Base-by-base conservation (phyloP, 2,329 filamentous ascomycete species). In the Venturia oleaginea region DNA sequence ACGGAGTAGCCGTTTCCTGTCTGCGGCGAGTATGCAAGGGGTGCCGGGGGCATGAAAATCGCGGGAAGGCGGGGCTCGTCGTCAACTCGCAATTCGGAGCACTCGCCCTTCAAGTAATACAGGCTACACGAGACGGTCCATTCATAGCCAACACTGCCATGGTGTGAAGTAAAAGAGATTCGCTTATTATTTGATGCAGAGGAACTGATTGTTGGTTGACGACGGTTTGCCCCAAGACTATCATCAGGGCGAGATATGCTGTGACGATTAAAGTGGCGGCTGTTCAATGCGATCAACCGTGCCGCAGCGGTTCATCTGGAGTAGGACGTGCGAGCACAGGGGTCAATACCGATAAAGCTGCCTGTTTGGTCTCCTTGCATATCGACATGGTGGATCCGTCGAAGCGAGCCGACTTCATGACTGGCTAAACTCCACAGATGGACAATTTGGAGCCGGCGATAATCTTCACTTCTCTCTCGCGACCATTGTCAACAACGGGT, bases 351-450 rank as follows among this genome's bases (percentile, higher is more conserved):
- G 51, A 55, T 55, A 55, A 32, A 27, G 17, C 34, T 55, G 51
- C 51, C 51, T 55, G 27, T 32, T 34, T 34, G 51, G 51, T 34
- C 51, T 55, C 27, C 51, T 55, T 55, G 51, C 51, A 55, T 55
- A 30, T 30, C 15, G 13, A 11, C 27, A 55, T 1, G 51, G 24
- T 55, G 27, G 15, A 34, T 34, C 34, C 27, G 51, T 32, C 17
- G 48, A 55, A 34, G 51, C 51, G 51, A 55, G 51, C 51, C 51
- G 30, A 34, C 6, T 19, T 19, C 17, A 55, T 34, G 51, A 27
- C 51, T 32, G 27, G 19, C 10, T 6, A 1, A 13, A 34, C 43
- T 11, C 17, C 43, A 48, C n/a, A n/a, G n/a, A n/a, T 2, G 43
- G 43, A 13, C 42, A 43, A 48, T 48, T 24, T 19, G 43, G 11